These are phyloP conservation scores for Phytophthora rubi DNA, from an alignment of 352 stramenopile genomes.

Conservation along the genomic window DNA sequence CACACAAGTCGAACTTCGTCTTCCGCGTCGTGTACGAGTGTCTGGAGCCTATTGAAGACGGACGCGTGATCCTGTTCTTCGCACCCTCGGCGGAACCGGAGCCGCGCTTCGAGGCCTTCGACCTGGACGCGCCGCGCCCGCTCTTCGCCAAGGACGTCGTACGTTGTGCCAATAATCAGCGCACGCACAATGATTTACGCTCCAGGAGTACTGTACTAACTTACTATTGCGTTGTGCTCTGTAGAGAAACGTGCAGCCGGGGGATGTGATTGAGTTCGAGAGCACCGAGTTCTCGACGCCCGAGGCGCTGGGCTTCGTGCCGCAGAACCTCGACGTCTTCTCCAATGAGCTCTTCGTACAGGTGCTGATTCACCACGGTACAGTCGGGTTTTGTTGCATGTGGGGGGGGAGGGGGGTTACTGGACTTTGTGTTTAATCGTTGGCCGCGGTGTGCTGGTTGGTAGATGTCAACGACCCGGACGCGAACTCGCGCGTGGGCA, in stretches of 20 bases:
- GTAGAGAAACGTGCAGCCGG: conserved; percentile 53
- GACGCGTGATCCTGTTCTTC: conserved; percentile 74
- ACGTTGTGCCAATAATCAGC: conserved; percentile 18
- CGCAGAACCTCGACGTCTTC: conserved; percentile 58
- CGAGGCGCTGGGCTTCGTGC: conserved; percentile 67
- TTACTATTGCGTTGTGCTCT: neutral
- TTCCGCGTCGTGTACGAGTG: conserved; percentile 62
- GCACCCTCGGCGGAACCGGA: conserved; percentile 43
- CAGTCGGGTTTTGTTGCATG: neutral
- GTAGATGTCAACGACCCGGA: conserved; percentile 73
- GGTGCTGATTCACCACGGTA: conserved; percentile 71
- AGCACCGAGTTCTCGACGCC: conserved; percentile 65
- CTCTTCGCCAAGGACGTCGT: conserved; percentile 75
- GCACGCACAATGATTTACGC: conserved; percentile 1
- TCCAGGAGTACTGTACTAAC: too few species aligned
- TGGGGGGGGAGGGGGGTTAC: neutral
- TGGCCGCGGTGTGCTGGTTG: neutral
- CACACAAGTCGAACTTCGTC: conserved; percentile 49
- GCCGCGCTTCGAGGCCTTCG: conserved; percentile 64
- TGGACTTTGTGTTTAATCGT: neutral
- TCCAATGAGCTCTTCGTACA: conserved; percentile 58
- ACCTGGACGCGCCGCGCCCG: conserved; percentile 55
- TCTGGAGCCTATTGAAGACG: conserved; percentile 39
- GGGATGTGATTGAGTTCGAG: conserved; percentile 71
- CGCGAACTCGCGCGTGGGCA: conserved; percentile 63